Conservation (phyloP, 306 rosid genomes). For the Senna tora region DNA sequence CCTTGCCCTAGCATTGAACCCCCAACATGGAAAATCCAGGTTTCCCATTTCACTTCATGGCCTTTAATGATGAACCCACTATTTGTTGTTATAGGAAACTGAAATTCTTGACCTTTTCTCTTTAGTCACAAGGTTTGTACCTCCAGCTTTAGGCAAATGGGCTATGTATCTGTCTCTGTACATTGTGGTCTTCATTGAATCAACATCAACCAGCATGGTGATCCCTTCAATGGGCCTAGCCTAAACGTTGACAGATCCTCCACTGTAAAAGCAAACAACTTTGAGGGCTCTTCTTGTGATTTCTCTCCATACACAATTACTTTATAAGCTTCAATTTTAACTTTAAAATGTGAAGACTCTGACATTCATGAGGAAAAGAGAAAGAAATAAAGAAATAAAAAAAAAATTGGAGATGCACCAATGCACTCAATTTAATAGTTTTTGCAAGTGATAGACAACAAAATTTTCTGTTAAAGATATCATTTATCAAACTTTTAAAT, state of each 20-base stretch:
- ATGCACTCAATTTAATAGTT: too few species aligned
- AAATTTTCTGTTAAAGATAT: too few species aligned
- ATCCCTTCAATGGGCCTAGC: slow-evolving; percentile 89
- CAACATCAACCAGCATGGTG: slow-evolving; percentile 62
- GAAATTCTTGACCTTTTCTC: slow-evolving; percentile 34
- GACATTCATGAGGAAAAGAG: too few species aligned
- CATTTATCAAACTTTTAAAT: too few species aligned
- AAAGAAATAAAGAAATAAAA: too few species aligned
- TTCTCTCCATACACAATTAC: slow-evolving; percentile 77
- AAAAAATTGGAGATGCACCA: too few species aligned
- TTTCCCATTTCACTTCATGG: slow-evolving; percentile 70
- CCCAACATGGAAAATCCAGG: slow-evolving; percentile 83
- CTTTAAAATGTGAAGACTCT: too few species aligned
- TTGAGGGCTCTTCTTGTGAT: slow-evolving; percentile 63
- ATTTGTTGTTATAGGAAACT: slow-evolving; percentile 39
- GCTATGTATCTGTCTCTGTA: slow-evolving; percentile 61
- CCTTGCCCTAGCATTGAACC: slow-evolving; percentile 83
- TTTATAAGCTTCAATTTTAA: too few species aligned
- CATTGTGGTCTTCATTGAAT: slow-evolving; percentile 60
- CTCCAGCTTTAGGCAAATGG: slow-evolving; percentile 79
- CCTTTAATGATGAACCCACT: slow-evolving; percentile 52
- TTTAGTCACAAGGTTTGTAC: slow-evolving; percentile 58
- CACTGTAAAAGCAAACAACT: slow-evolving; percentile 69
- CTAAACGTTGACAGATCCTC: slow-evolving; percentile 67
- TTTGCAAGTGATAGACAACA: too few species aligned